Base-by-base conservation (phyloP, 352 stramenopile species). In the Globisporangium camurandrum region DNA sequence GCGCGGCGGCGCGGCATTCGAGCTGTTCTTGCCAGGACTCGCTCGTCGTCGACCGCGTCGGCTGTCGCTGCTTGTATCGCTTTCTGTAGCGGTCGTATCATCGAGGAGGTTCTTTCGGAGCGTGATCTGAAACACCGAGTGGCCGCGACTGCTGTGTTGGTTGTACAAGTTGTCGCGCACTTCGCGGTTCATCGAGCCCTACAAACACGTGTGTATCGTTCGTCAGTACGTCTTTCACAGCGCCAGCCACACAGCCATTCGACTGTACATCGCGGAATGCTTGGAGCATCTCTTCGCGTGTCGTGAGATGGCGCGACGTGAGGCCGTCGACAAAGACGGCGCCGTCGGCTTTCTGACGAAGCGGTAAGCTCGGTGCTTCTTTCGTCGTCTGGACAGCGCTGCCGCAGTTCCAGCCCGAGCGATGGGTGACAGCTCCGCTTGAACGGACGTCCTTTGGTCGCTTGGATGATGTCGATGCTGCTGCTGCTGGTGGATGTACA, bases 91-190 rank as follows among this genome's bases (percentile, higher is more conserved):
- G 26, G n/a, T 51, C 31, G 1, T 39, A 8, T 19, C 4, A 22
- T 41, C 27, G 33, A 51, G 34, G 24, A 64, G 28, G 39, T 71
- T 76, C 47, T 58, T 76, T 1, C 73, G 62, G 8, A 88, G 49
- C 0, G 79, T 83, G 45, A 90, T 61, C 55, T 88, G 71, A 56
- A 88, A 90, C 16, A 90, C 67, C 7, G 76, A 76, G 54, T 90
- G 76, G 1, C 79, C 79, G 47, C 69, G 72, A 37, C 70, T 84
- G 24, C 69, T 85, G 53, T 77, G 69, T 43, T 87, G 71, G 54
- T 85, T 86, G 64, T 84, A 86, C 5, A 88, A 39, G 42, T 88
- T 88, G 51, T 88, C 73, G 24, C 76, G 71, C 3, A 85, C 71
- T 54, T 88, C 73, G 36, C 73, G 69, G 51, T 88, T 80, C 51